Base-by-base conservation (phyloP, 106 monocot species). In the Dendrobium nobile region DNA sequence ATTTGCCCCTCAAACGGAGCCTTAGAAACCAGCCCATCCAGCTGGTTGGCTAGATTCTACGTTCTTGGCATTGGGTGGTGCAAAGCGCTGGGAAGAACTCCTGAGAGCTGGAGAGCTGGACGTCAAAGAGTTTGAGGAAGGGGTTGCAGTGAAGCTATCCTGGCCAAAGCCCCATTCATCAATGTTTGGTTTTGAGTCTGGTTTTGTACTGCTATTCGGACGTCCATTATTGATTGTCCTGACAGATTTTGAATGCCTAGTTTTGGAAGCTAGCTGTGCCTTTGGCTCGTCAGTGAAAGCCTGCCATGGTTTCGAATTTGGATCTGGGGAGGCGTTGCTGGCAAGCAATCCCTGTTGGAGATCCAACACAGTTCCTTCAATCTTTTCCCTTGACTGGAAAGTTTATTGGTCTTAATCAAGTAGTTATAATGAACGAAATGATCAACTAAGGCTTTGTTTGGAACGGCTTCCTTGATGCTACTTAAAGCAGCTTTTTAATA, bases 1-100 rank as follows among this genome's bases (percentile, higher is more conserved):
- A 31, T 31, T 31, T 31, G 31, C 31, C 31, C 31, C 31, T 27
- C 31, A 31, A 31, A 31, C 31, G 31, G 31, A 31, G 31, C 31
- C 31, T 31, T 31, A 96, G 84, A 96, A 96, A 48, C 92, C 96
- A 78, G 96, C 89, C 96, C 96, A 96, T 28, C 96, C 96, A 65
- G 91, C 86, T 9, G 98, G 94, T 70, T 98, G 86, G 55, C 72
- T 84, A 37, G 77, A 67, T 41, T 82, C 85, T 5, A 77, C 82
- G 81, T 87, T 92, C 82, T 87, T 84, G 17, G 27, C 72, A 64
- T 83, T 81, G 9, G 55, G 42, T 16, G 48, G 47, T 33, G 45
- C 72, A 47, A 84, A 82, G 15, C 79, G 65, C 61, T 82, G 88
- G 13, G 90, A 92, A 55, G 77, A 80, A 37, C 74, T 87, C 7